phyloP scores from a whole-genome alignment of 495 filamentous ascomycete species.

The Penicillium turbatum region DNA sequence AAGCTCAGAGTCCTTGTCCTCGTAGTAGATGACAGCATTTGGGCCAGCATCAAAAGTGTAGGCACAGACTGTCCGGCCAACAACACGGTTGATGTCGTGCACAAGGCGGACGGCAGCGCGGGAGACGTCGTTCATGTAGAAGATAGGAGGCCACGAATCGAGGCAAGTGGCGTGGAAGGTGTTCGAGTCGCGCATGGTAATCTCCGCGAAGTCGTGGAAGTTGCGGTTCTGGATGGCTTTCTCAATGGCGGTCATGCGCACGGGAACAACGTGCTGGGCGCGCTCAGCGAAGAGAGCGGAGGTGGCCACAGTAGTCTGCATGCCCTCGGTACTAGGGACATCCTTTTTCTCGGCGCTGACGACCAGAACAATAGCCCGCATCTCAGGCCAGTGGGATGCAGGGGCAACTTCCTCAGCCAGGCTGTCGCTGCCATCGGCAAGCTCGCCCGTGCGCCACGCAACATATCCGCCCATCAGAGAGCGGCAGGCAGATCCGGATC shows the following conservation, averaged over 20 bases:
- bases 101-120: slow-evolving; percentile 81
- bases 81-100: slow-evolving; percentile 75
- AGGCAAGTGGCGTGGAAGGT: slow-evolving; percentile 92
- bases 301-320: slow-evolving; percentile 92
- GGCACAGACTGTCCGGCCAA: slow-evolving; percentile 71
- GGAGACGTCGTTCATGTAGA: slow-evolving; percentile 94
- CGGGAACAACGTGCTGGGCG: slow-evolving; percentile 68
- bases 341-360: slow-evolving; percentile 92
- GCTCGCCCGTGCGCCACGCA: slow-evolving; percentile 76
- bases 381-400: slow-evolving; percentile 85
- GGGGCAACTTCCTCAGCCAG: slow-evolving; percentile 81
- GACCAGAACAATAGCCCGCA: slow-evolving; percentile 87
- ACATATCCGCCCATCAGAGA: slow-evolving; percentile 93
- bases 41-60: slow-evolving; percentile 99
- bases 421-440: slow-evolving; percentile 74
- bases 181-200: slow-evolving; percentile 96
- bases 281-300: slow-evolving; percentile 75
- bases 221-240: slow-evolving; percentile 69
- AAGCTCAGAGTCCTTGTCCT: slow-evolving; percentile 64
- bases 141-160: slow-evolving; percentile 94
- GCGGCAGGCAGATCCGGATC: slow-evolving; percentile 89
- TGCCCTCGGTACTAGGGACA: slow-evolving; percentile 83
- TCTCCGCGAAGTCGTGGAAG: slow-evolving; percentile 80
- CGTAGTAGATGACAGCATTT: slow-evolving; percentile 93
- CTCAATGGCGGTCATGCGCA: slow-evolving; percentile 82